A percentile compares a stretch with the other conserved stretches of the same genome.
Conservation (phyloP, 306 rosid species). For the Acacia acuminata region DNA sequence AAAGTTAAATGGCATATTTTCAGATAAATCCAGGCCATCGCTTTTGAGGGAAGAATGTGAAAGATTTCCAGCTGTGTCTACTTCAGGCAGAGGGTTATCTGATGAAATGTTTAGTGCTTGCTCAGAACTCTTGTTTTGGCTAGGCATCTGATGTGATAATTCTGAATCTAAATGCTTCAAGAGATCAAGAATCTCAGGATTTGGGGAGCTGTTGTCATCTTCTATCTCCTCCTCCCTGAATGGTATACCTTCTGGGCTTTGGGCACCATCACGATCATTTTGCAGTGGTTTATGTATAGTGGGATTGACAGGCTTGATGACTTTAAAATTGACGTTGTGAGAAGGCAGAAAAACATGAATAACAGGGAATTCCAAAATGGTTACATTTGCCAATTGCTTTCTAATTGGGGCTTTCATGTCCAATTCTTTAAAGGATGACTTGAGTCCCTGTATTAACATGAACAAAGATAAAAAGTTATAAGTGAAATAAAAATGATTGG, state of each 20-base stretch:
- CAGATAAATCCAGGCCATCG: constrained; percentile 36
- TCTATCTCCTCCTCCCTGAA: constrained; percentile 82
- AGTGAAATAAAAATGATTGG: constrained; percentile 3
- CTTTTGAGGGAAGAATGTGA: constrained; percentile 30
- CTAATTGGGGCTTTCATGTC: constrained; percentile 68
- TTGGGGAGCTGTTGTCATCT: constrained; percentile 44
- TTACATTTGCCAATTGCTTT: constrained; percentile 61
- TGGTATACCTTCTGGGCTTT: constrained; percentile 45
- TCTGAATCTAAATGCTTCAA: constrained; percentile 48
- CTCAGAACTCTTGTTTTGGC: constrained; percentile 31
- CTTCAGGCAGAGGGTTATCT: constrained; percentile 38
- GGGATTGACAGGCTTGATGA: constrained; percentile 45
- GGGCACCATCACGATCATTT: constrained; percentile 37
- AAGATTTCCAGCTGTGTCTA: constrained; percentile 36
- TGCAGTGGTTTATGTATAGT: constrained; percentile 37
- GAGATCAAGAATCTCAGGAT: constrained; percentile 59
- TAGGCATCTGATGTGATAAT: constrained; percentile 30
- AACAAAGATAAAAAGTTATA: constrained; percentile 23
- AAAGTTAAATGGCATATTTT: constrained; percentile 50
- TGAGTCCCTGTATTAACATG: constrained; percentile 55
- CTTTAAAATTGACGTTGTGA: constrained; percentile 62
- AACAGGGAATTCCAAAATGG: constrained; percentile 83
- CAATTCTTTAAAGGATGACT: constrained; percentile 68
- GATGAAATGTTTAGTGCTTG: constrained; percentile 33
- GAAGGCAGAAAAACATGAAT: constrained; percentile 72